A percentile compares a stretch with the other conserved stretches of the same genome.
These are phyloP conservation scores for Mallotus nudiflorus DNA, from an alignment of 345 rosid genomes.

Conservation along the genomic window DNA sequence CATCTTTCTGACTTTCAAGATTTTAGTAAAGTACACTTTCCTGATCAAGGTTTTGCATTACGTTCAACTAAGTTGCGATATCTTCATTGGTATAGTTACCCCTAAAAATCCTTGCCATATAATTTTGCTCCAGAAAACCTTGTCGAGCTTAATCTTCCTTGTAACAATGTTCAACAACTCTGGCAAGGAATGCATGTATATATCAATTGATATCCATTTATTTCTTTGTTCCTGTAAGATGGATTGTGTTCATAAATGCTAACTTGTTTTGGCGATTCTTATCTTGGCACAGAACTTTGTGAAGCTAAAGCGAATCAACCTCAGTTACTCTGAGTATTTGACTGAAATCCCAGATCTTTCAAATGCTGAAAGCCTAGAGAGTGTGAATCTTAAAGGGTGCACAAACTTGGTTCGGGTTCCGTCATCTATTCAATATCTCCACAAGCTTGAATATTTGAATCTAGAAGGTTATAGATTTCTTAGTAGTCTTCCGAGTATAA, in stretches of 20 bases:
- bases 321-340: not conserved
- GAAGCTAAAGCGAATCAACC: conserved; percentile 5
- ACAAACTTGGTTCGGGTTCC: not conserved
- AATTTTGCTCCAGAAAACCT: conserved; percentile 7
- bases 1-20: not conserved
- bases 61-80: conserved; percentile 3
- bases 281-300: not conserved
- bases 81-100: conserved; percentile 7
- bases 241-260: not conserved
- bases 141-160: not conserved
- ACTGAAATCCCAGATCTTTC: conserved; percentile 7
- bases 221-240: not conserved
- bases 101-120: not conserved
- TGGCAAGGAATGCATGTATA: conserved; percentile 11
- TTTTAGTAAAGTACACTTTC: conserved; percentile 3
- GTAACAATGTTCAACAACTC: not conserved
- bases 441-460: conserved; percentile 9
- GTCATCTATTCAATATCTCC: conserved; percentile 5
- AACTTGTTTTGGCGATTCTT: too few relatives aligned
- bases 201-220: not conserved
- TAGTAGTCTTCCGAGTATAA: not conserved
- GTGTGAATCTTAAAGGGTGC: conserved; percentile 2
- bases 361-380: not conserved
- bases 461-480: not conserved
- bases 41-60: not conserved